Conservation (phyloP, 2,329 filamentous ascomycete species). For the Trichoderma citrinoviride region DNA sequence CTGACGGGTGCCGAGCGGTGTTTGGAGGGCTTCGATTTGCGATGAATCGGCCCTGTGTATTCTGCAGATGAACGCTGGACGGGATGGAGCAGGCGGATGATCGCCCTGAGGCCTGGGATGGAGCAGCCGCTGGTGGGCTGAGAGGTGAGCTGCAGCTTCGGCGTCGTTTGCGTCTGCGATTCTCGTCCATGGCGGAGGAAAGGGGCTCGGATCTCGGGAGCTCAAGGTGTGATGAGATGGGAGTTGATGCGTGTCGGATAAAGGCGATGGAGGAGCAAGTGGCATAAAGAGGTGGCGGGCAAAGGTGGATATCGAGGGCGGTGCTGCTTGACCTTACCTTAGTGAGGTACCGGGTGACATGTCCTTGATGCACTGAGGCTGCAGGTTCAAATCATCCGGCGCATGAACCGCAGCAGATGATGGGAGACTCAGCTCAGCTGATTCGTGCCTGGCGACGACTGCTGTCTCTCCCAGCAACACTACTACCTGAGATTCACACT, state of each 20-base stretch:
- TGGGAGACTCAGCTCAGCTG: too few relatives aligned
- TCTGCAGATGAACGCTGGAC: neutral
- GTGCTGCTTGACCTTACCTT: neutral
- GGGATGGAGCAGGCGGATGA: neutral
- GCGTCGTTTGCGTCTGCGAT: neutral
- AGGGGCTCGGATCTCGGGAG: neutral
- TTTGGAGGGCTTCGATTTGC: neutral
- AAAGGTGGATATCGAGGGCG: neutral
- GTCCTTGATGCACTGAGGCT: too few relatives aligned
- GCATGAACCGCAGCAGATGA: too few relatives aligned
- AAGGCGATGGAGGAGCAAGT: neutral
- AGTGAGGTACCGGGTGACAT: neutral
- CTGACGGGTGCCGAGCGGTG: slow-evolving; percentile 5
- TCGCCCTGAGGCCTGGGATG: neutral
- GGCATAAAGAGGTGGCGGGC: slow-evolving; percentile 2
- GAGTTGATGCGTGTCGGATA: neutral
- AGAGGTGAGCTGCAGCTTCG: slow-evolving; percentile 5
- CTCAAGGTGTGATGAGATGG: neutral
- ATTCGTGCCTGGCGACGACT: too few relatives aligned
- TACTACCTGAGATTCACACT: too few relatives aligned
- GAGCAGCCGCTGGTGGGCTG: neutral
- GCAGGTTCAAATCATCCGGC: too few relatives aligned
- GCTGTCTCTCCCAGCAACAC: too few relatives aligned
- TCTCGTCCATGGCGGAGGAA: neutral
- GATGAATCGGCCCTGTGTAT: neutral